Evolutionary conservation across 116 monocot species (phyloP), one percentile per base, ranked within the genome.

Genomic region (Thalassia testudinum): DNA sequence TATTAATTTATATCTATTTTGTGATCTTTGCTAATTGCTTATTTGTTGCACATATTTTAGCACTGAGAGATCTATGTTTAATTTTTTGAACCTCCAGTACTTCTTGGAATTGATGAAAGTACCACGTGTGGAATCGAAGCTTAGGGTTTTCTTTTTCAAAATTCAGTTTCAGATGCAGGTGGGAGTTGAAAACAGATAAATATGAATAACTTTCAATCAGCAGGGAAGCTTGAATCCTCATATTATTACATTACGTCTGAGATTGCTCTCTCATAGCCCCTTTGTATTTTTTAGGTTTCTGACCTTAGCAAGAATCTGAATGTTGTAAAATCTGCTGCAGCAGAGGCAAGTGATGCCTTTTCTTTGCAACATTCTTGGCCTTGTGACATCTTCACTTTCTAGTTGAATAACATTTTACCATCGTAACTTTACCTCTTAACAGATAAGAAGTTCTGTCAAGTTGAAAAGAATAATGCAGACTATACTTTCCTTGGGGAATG

Each of bases 391-490:
- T 34, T 34, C 30, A 34, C 30, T 34, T n/a, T n/a, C 30, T 34
- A 34, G 3, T 43, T 37, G 1, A 22, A 29, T 27, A 18, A 59
- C 49, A 17, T 25, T 42, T 21, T n/a, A 20, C 49, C 29, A 4
- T 38, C 69, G 47, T 47, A 34, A 34, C 6, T 5, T 34, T 34
- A 5, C 30, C 30, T 34, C 10, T 63, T 40, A 67, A 20, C 75
- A 91, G 91, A 68, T 91, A 50, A 78, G 68, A 66, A 76, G 64
- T 67, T 91, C 91, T 50, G 64, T 56, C 37, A 81, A 81, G 65
- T 68, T 91, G 72, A 91, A 78, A 69, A 91, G 85, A 67, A 74
- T 81, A 40, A 91, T 91, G 91, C 85, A 85, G 54, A 91, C 91
- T 43, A 91, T 91, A 81, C 78, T 91, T 49, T 91, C 91, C 43